Base-by-base conservation (phyloP, 768 basidiomycete genomes). In the Russula sp. region DNA sequence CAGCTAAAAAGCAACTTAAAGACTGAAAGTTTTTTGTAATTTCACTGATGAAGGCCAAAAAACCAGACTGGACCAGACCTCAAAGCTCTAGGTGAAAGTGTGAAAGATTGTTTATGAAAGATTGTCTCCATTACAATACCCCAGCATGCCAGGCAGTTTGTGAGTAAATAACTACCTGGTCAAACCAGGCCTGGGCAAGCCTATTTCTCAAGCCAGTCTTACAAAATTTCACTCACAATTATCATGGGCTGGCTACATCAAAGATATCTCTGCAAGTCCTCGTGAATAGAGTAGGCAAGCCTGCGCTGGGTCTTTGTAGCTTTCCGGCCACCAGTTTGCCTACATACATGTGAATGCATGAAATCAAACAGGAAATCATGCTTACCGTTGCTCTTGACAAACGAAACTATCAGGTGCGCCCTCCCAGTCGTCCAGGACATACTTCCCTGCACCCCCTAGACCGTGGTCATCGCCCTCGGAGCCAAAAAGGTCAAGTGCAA, bases 331-430 rank as follows among this genome's bases (percentile, higher is more conserved):
- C 91, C 92, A 0, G 92, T 94, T 79, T 87, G 86, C 70, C 88
- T 91, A 60, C 34, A 34, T 32, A 55, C 9, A 48, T 14, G 51
- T 67, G 32, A 68, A 37, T 9, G 40, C 35, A 31, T 6, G 55
- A 40, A 50, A 52, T 34, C 22, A 39, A 37, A 13, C 11, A 35
- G 53, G 48, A 10, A 14, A 6, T n/a, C 1, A 6, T 3, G 65
- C 83, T 53, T 59, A 89, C 89, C 81, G 82, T 73, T 93, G 91
- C 74, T 99, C 97, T 76, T 98, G 97, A 71, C 97, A 99, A 6
- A 98, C 95, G 75, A 97, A 99, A 66, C 89, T 93, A 72, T 98
- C 95, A 0, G 97, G 97, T 6, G 97, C 93, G 32, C 92, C 91
- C 59, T 93, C 89, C 95, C 95, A 98, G 71, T 97, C 93, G 51